Base-by-base conservation (phyloP, 805 yeast species). In the Wickerhamomyces rabaulensis region DNA sequence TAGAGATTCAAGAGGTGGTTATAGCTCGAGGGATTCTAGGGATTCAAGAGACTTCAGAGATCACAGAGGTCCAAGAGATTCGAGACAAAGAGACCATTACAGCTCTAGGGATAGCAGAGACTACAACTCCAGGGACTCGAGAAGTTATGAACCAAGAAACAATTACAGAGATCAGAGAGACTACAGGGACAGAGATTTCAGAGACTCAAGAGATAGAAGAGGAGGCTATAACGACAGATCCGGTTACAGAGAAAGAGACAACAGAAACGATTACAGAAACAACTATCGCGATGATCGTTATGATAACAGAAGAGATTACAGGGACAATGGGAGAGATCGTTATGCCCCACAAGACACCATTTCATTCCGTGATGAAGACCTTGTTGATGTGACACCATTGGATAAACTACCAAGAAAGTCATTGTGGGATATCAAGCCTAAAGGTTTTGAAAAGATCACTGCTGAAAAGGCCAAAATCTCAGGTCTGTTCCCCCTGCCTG, bases 401-500 rank as follows among this genome's bases (percentile, higher is more conserved):
- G 75, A 78, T 39, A 68, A 76, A 40, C 62, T 86, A n/a, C 66
- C 68, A 41, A 68, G 82, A 12, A 56, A 65, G 12, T 71, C 87
- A 0, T 66, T 71, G 42, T 88, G 95, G 95, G 94, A 87, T 43
- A 67, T 76, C 21, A 72, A 74, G 29, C 90, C 95, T 1, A 70
- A 71, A 50, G 92, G 88, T 0, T 84, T 84, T 60, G 94, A 87
- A 57, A 75, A 77, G 7, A 80, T 85, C 1, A 75, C 86, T 2
- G 85, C 94, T 0, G 87, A 82, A 50, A 71, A 84, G 49, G 95
- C 94, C 6, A 89, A 88, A 56, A 66, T 85, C 16, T 77, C 88
- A 1, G 96, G 96, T 0, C 63, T 87, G 2, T 89, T 88, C 56
- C 88, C 91, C 2, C 68, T 78, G 16, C 92, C 94, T 1, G 90